These are phyloP conservation scores for Saururus chinensis DNA, from an alignment of 164 flowering plant genomes.

Conservation along the genomic window DNA sequence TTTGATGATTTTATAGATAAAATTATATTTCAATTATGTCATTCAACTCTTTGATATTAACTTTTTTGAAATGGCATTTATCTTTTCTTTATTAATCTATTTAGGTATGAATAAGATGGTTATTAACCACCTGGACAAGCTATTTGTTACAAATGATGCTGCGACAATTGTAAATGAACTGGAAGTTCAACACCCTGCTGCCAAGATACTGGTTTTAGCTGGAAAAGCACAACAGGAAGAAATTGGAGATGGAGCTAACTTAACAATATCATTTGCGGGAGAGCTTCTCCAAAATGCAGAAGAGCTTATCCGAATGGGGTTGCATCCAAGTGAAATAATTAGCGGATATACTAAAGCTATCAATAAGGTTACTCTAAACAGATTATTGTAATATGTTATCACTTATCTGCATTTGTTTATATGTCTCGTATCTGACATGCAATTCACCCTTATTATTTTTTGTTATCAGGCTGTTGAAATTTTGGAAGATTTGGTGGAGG, in stretches of 20 bases:
- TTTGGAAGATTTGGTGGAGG: constrained; percentile 64
- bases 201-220: constrained; percentile 84
- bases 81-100: no score
- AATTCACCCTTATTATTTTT: not conserved
- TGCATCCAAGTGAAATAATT: constrained; percentile 92
- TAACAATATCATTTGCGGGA: constrained; percentile 86
- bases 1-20: no score
- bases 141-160: constrained; percentile 91
- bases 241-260: constrained; percentile 94
- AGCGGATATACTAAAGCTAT: constrained; percentile 79
- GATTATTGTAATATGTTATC: not conserved
- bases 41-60: no score
- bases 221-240: constrained; percentile 96
- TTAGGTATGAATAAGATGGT: constrained; percentile 99
- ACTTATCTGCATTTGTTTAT: not conserved
- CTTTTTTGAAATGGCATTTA: no score
- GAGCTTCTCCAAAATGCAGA: constrained; percentile 84
- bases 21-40: no score
- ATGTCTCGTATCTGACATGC: not conserved
- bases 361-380: constrained; percentile 49
- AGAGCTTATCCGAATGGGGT: constrained; percentile 87
- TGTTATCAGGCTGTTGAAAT: constrained; percentile 47
- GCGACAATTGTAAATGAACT: constrained; percentile 92
- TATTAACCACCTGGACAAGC: constrained; percentile 90
- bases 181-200: constrained; percentile 97